Percentiles rank a stretch among this genome's conserved stretches.
Evolutionary conservation across 2,329 filamentous ascomycete species (phyloP).

Genomic region (Madurella fahalii): DNA sequence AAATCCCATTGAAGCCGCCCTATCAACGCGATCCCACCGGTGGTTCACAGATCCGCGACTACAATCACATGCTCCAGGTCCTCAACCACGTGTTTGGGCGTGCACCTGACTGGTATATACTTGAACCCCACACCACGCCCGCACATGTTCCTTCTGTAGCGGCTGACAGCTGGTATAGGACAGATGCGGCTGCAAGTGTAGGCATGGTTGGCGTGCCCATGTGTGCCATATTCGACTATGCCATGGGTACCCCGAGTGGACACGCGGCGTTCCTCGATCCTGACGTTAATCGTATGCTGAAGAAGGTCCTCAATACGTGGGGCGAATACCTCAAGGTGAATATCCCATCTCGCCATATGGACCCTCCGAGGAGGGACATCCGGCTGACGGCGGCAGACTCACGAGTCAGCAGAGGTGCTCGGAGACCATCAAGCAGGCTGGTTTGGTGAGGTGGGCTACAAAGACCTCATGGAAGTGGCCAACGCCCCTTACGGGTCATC

Average conservation of each 20-base stretch:
- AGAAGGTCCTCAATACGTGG: slow-evolving; percentile 55
- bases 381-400: slow-evolving; percentile 33
- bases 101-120: slow-evolving; percentile 38
- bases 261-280: slow-evolving; percentile 53
- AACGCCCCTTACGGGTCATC: slow-evolving; percentile 41
- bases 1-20: slow-evolving; percentile 57
- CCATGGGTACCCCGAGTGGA: slow-evolving; percentile 52
- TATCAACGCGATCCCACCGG: slow-evolving; percentile 61
- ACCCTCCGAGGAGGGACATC: not conserved
- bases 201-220: slow-evolving; percentile 54
- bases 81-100: slow-evolving; percentile 56
- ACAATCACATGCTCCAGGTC: slow-evolving; percentile 61
- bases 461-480: slow-evolving; percentile 49
- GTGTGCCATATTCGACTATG: slow-evolving; percentile 51
- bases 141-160: too few relatives aligned
- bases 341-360: not conserved
- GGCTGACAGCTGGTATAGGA: slow-evolving; percentile 28
- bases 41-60: slow-evolving; percentile 59
- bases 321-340: slow-evolving; percentile 48
- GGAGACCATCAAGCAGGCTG: slow-evolving; percentile 44
- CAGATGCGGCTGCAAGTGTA: slow-evolving; percentile 46
- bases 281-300: slow-evolving; percentile 50
- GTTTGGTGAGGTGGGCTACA: slow-evolving; percentile 49
- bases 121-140: not conserved
- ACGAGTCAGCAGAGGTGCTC: slow-evolving; percentile 51